phyloP scores from a whole-genome alignment of 2,329 filamentous ascomycete genomes.

The Scleromitrula shiraiana region DNA sequence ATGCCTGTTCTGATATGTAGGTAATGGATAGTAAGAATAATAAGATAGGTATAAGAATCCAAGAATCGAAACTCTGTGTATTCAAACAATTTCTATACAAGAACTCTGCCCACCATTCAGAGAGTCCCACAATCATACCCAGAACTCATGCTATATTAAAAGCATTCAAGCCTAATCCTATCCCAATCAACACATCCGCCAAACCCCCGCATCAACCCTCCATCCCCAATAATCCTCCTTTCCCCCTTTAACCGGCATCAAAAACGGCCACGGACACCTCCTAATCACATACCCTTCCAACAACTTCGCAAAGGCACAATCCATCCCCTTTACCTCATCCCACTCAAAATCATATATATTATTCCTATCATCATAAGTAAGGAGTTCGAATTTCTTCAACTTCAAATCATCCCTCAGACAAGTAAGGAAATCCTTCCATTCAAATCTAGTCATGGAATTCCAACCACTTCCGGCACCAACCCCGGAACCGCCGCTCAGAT shows the following conservation, averaged over 20 bases:
- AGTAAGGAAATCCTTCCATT: constrained; percentile 7
- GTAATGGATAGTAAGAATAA: too few species aligned
- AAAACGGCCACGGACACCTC: constrained; percentile 1
- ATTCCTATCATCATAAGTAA: constrained; percentile 4
- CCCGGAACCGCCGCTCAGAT: constrained; percentile 2
- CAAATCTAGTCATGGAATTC: constrained; percentile 1
- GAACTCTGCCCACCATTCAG: too few species aligned
- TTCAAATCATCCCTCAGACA: not conserved
- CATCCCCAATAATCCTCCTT: constrained; percentile 15
- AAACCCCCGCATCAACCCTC: constrained; percentile 5
- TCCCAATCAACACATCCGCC: not conserved
- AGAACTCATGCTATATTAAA: too few species aligned
- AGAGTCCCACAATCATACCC: too few species aligned
- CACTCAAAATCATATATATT: constrained; percentile 9
- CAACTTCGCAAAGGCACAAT: not conserved
- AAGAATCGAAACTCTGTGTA: too few species aligned
- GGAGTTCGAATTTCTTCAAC: constrained; percentile 1
- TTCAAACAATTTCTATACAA: too few species aligned
- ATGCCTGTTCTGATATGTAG: too few species aligned
- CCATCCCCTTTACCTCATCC: not conserved
- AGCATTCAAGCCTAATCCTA: not conserved
- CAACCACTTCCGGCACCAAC: constrained; percentile 2
- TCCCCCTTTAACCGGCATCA: not conserved
- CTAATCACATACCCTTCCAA: not conserved
- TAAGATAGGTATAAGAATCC: too few species aligned